Evolutionary conservation across 2,329 filamentous ascomycete genomes (phyloP).

Genomic region (Diaporthe capsici): DNA sequence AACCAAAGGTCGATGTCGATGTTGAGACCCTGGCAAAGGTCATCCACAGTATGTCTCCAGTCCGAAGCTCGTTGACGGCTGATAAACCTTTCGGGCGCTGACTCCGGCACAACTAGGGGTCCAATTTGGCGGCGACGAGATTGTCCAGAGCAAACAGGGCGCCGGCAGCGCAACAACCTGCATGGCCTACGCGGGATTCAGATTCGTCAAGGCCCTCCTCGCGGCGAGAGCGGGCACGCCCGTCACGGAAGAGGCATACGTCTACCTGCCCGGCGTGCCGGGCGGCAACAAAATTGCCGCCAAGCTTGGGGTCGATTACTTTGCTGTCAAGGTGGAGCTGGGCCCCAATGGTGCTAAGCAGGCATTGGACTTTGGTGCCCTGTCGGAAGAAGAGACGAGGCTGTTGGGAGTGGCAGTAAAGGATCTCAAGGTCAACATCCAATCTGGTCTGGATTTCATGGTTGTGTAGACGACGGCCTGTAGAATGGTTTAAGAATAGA

Average conservation of each 20-base stretch:
- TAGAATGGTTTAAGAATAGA: too few species aligned
- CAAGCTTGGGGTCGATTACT: neutral
- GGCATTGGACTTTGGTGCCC: neutral
- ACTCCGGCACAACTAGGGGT: neutral
- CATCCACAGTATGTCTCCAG: neutral
- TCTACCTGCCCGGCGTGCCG: neutral
- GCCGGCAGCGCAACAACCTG: neutral
- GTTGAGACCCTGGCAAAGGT: neutral
- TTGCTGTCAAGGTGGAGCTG: neutral
- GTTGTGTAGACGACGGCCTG: neutral
- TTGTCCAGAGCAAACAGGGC: neutral
- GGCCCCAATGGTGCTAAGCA: neutral
- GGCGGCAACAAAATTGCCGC: neutral
- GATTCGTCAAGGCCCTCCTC: neutral
- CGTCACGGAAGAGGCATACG: neutral
- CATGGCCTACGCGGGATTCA: constrained; percentile 2
- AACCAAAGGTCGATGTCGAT: neutral
- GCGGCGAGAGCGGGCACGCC: neutral
- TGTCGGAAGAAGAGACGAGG: neutral
- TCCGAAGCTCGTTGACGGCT: neutral
- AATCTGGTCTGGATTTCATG: neutral
- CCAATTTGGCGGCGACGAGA: neutral
- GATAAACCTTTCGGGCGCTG: neutral
- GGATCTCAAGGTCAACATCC: neutral
- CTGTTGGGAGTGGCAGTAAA: neutral